Evolutionary conservation across 305 asterid genomes (phyloP).

Genomic region (Plantago coronopus): DNA sequence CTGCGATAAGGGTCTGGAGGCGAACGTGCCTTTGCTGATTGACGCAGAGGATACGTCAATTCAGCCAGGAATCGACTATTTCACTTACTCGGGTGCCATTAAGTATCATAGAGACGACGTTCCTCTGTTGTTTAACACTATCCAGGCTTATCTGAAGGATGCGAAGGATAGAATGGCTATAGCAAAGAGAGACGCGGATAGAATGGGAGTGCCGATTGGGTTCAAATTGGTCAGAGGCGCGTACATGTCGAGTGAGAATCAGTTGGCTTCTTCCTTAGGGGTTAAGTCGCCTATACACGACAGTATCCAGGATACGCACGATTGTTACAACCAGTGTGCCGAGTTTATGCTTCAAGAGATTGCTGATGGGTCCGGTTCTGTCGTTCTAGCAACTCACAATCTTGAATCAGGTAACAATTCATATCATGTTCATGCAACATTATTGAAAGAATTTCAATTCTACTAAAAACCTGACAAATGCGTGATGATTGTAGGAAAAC

Average conservation of each 20-base stretch:
- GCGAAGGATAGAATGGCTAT: conserved; percentile 44
- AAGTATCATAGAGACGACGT: conserved; percentile 32
- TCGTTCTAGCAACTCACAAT: conserved; percentile 86
- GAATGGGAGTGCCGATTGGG: conserved; percentile 53
- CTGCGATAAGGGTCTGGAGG: conserved; percentile 37
- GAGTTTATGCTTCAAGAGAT: conserved; percentile 51
- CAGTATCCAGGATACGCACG: conserved; percentile 45
- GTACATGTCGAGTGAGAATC: conserved; percentile 57
- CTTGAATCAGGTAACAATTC: conserved; percentile 58
- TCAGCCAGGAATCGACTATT: conserved; percentile 84
- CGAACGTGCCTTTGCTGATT: conserved; percentile 50
- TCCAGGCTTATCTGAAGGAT: conserved; percentile 70
- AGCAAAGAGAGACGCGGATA: conserved; percentile 52
- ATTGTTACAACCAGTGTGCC: conserved; percentile 51
- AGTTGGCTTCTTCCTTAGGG: conserved; percentile 36
- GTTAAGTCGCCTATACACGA: conserved; percentile 57
- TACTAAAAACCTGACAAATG: too few relatives aligned
- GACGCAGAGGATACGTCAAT: conserved; percentile 80
- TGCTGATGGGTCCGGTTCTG: conserved; percentile 48
- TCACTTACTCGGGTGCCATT: conserved; percentile 55
- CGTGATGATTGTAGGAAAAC: conserved; percentile 35
- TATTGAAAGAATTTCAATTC: background rate
- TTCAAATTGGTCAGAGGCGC: conserved; percentile 88
- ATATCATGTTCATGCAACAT: background rate
- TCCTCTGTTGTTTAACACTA: conserved; percentile 62